These are phyloP conservation scores for Pseudogymnoascus sp. DNA, from an alignment of 2,329 filamentous ascomycete species.

Conservation along the genomic window DNA sequence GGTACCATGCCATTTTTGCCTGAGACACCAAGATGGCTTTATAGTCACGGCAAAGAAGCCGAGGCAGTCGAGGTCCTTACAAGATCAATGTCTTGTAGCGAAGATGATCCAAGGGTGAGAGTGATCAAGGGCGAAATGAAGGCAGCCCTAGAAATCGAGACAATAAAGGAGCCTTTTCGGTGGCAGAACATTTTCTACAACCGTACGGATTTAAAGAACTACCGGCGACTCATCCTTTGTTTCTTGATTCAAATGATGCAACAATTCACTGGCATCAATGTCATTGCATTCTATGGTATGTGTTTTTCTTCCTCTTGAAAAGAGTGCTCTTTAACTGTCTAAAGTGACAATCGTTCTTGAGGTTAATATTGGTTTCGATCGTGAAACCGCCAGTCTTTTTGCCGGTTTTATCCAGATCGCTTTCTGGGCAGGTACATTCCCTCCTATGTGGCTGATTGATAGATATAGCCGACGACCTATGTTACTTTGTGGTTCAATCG, in stretches of 20 bases:
- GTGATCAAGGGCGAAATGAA: constrained; percentile 41
- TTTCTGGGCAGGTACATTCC: constrained; percentile 7
- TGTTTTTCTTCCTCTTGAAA: neutral
- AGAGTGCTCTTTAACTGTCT: neutral
- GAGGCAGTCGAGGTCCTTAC: constrained; percentile 34
- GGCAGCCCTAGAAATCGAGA: constrained; percentile 42
- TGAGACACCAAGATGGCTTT: constrained; percentile 38
- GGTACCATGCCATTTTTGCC: constrained; percentile 40
- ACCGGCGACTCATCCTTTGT: constrained; percentile 20
- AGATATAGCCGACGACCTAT: constrained; percentile 58
- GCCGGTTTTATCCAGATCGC: constrained; percentile 9
- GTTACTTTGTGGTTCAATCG: constrained; percentile 35
- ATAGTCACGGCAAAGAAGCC: constrained; percentile 31
- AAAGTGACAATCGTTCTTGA: constrained; percentile 7
- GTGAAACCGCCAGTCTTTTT: neutral
- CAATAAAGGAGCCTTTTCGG: neutral
- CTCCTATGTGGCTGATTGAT: constrained; percentile 22
- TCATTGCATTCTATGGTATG: constrained; percentile 27
- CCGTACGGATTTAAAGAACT: constrained; percentile 7
- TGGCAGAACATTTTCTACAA: constrained; percentile 9
- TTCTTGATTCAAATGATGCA: constrained; percentile 39
- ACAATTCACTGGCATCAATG: constrained; percentile 34
- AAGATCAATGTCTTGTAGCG: constrained; percentile 21
- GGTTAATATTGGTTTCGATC: neutral
- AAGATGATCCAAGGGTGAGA: constrained; percentile 43